Evolutionary conservation across 495 filamentous ascomycete species (phyloP), one percentile per base, ranked within the genome.

Genomic region (Podospora anserina): DNA sequence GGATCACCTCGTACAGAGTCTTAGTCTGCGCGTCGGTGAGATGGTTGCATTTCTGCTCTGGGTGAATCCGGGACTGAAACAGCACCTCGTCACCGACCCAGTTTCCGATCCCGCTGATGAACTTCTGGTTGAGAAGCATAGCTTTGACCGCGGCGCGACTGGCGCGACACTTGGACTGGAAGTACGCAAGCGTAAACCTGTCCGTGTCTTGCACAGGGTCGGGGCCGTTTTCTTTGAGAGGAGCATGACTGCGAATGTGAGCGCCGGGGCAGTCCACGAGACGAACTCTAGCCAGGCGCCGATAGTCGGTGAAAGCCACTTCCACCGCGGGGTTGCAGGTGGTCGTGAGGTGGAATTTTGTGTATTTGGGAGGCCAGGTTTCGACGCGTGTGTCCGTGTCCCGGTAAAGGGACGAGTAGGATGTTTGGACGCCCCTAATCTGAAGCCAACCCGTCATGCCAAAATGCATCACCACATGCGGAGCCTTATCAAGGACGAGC

Each of bases 11-110:
- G 77, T 94, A 88, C 9, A 99, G 82, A 28, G 81, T 81, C 70
- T 85, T 86, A 67, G 95, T 85, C 75, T 97, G 90, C 5, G 80
- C 85, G 59, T 90, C 85, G 66, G 74, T 82, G 71, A 99, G 88
- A 9, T 91, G 92, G 72, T 97, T 89, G 77, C 90, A 91, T 79
- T 94, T 94, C 70, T 95, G 91, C 76, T 97, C 94, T 0, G 95
- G 95, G 68, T 99, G 95, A 18, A 97, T 85, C 65, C 85, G 89
- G 5, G 94, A 89, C 71, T 97, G 87, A 72, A 91, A 97, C 30
- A 99, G 76, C 32, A 97, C 89, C 71, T 99, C 95, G 74, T 99
- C 95, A 0, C 88, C 93, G 70, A 99, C 93, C 95, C 94, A 98
- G 72, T 97, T 98, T 2, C 95, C 95, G 61, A 99, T 92, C 5